phyloP scores from a whole-genome alignment of 371 early-diverging fungal species.

The Mortierella sp. region DNA sequence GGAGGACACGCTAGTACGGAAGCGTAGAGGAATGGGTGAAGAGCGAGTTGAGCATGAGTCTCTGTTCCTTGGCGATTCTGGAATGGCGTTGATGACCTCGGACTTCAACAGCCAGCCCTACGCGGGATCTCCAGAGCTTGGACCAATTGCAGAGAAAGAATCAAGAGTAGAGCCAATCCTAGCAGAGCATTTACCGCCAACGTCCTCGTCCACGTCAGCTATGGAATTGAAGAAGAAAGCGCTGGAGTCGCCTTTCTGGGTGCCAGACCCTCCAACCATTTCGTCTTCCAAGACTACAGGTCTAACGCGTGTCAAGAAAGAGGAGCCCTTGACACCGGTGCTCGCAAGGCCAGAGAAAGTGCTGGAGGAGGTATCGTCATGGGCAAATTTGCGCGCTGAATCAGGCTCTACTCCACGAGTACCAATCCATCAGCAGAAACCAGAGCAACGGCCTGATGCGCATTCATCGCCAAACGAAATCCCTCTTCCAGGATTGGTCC shows the following conservation, averaged over 20 bases:
- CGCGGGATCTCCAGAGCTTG: background rate
- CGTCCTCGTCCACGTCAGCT: background rate
- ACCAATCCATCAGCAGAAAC: background rate
- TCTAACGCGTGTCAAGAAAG: conserved; percentile 5
- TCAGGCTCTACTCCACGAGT: background rate
- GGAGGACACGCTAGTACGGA: background rate
- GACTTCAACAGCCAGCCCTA: background rate
- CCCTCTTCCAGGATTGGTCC: conserved; percentile 11
- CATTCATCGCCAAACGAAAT: background rate
- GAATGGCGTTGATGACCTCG: background rate
- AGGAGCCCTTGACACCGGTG: conserved; percentile 9
- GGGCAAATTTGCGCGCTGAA: background rate
- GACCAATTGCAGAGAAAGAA: too few relatives aligned
- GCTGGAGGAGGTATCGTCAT: background rate
- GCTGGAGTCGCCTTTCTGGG: background rate
- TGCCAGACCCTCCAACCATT: background rate
- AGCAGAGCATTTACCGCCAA: background rate
- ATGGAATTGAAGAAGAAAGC: background rate
- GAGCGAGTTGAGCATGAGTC: background rate
- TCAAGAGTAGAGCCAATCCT: background rate
- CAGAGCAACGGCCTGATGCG: background rate
- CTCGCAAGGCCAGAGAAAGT: background rate
- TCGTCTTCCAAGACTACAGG: background rate
- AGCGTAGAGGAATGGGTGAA: background rate
- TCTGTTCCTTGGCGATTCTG: background rate